These are phyloP conservation scores for Sanghuangporus sanghuang DNA, from an alignment of 1,284 basidiomycete species.

Conservation along the genomic window DNA sequence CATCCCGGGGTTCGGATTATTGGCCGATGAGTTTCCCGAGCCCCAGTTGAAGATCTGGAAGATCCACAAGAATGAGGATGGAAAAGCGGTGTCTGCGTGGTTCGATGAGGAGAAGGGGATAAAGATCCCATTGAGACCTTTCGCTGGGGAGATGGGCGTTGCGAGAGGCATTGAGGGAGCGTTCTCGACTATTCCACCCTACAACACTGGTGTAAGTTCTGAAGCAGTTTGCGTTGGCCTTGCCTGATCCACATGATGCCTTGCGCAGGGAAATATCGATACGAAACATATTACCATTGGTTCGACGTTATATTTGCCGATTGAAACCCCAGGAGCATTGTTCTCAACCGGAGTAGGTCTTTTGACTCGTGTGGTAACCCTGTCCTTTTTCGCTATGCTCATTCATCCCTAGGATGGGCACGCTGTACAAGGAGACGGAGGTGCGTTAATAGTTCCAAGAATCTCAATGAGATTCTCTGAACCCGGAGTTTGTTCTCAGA, in stretches of 20 bases:
- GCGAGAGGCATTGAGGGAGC: conserved; percentile 47
- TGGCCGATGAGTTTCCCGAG: conserved; percentile 48
- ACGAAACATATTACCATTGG: conserved; percentile 50
- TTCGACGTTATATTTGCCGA: conserved; percentile 48
- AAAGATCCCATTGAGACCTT: conserved; percentile 44
- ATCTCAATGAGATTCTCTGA: background rate
- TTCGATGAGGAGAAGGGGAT: conserved; percentile 45
- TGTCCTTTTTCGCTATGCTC: background rate
- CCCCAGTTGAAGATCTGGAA: conserved; percentile 51
- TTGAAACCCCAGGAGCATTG: conserved; percentile 53
- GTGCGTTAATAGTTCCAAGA: conserved; percentile 29
- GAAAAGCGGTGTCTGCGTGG: conserved; percentile 36
- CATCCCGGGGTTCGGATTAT: conserved; percentile 54
- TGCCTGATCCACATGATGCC: background rate
- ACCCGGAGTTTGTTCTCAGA: conserved; percentile 28
- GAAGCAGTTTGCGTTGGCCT: no score
- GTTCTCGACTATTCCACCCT: conserved; percentile 58
- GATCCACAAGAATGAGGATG: conserved; percentile 27
- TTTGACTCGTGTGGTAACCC: background rate
- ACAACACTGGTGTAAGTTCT: conserved; percentile 38
- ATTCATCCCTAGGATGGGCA: conserved; percentile 44
- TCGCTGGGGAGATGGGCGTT: conserved; percentile 63
- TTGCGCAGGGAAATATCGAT: conserved; percentile 48
- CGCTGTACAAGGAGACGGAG: conserved; percentile 61
- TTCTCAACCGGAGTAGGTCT: conserved; percentile 54